Evolutionary conservation across 192 early-diverging fungal genomes (phyloP), one percentile per base, ranked within the genome.

Genomic region (Polychytrium aggregatum): DNA sequence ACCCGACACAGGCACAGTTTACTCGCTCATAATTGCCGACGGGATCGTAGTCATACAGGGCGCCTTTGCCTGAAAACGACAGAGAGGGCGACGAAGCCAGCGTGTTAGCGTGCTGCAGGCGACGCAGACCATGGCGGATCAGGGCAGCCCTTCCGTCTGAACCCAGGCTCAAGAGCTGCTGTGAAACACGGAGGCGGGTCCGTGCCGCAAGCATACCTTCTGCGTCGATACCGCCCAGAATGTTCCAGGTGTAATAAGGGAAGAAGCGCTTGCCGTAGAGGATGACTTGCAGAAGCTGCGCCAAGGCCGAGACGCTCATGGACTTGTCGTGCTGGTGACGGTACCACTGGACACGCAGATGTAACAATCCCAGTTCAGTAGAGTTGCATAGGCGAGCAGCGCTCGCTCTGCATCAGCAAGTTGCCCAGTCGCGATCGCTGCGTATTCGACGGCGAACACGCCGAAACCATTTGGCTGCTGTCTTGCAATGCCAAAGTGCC

Each of bases 191-290:
- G n/a, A n/a, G n/a, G n/a, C n/a, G n/a, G n/a, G n/a, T n/a, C n/a
- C n/a, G n/a, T n/a, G n/a, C n/a, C n/a, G n/a, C n/a, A n/a, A n/a
- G n/a, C 44, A 20, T 68, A 81, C 87, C 96, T 20, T 92, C 67
- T 50, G 79, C 71, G 55, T 93, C 92, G 11, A 98, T 40, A 24
- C 96, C 96, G 3, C 86, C 92, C 44, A 98, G 53, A 17, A 90
- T 76, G 60, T 84, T 85, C 64, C 84, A 90, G 56, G 78, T 78
- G 60, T 93, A 96, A 70, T 93, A 97, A 1, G 93, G 92, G 76
- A 99, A 97, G 67, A 97, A 96, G 14, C 96, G 82, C 49, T 83
- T 86, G 34, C 67, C 67, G 60, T 99, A 99, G 29, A 99, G 67
- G 46, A 87, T 88, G 37, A 82, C 88, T 5, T 86, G 86, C 7